Percentiles rank a stretch among this genome's conserved stretches.
These are phyloP conservation scores for Volvariella volvacea DNA, from an alignment of 1,284 basidiomycete species.

Conservation along the genomic window DNA sequence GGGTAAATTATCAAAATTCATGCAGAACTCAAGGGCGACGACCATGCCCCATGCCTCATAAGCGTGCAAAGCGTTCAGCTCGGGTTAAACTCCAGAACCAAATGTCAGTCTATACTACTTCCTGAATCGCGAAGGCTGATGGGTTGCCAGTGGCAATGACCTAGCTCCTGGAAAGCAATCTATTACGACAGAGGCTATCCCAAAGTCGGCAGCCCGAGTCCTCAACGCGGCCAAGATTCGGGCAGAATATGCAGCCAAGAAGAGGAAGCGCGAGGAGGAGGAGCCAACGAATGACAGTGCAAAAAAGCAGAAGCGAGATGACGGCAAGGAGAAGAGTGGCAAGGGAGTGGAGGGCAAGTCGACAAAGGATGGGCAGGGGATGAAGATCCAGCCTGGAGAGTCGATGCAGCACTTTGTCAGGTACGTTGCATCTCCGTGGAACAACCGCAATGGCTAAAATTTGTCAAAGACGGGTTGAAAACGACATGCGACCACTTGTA, in stretches of 20 bases:
- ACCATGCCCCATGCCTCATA: conserved; percentile 48
- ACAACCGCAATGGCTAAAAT: conserved; percentile 1
- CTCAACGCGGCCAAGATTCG: conserved; percentile 56
- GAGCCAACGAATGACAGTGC: conserved; percentile 17
- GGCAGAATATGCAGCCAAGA: conserved; percentile 46
- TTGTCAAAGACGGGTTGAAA: conserved; percentile 58
- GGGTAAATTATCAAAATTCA: too few species aligned
- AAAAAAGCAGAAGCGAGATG: conserved; percentile 31
- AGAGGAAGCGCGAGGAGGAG: conserved; percentile 31
- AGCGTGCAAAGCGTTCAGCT: conserved; percentile 47
- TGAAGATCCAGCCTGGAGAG: conserved; percentile 59
- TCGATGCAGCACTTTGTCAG: conserved; percentile 68
- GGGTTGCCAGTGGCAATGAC: conserved; percentile 37
- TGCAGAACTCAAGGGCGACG: too few species aligned
- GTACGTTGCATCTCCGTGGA: conserved; percentile 31
- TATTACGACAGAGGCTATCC: conserved; percentile 48
- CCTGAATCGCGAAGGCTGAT: background rate
- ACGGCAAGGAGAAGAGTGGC: conserved; percentile 13
- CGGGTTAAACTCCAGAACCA: conserved; percentile 32
- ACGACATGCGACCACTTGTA: conserved; percentile 57
- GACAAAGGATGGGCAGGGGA: conserved; percentile 16
- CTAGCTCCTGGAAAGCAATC: conserved; percentile 36
- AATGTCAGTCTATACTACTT: conserved; percentile 26
- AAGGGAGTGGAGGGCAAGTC: conserved; percentile 13
- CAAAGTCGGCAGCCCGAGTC: conserved; percentile 58